Base-by-base conservation (phyloP, 768 basidiomycete species). In the Naganishia friedmannii region DNA sequence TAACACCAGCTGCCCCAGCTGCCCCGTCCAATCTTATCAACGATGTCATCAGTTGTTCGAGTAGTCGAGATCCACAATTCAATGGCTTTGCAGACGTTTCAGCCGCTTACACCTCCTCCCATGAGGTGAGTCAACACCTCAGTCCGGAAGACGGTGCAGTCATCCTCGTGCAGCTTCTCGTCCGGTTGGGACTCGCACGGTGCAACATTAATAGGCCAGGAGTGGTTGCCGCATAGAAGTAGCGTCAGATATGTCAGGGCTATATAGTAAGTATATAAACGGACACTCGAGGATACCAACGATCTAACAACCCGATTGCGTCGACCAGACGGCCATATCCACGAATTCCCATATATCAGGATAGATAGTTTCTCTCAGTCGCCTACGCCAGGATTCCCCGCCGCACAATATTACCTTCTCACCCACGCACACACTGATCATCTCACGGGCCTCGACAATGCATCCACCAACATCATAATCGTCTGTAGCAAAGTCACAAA, bases 371-470 rank as follows among this genome's bases (percentile, higher is more conserved):
- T 98, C 80, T 83, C 86, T 3, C 75, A 77, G 71, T 56, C 67
- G 63, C 29, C 55, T 19, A 65, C 74, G 4, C 81, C 83, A 46
- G 69, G 72, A 10, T 75, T 78, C 7, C 78, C 78, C n/a, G 53
- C 70, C n/a, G 77, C 78, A 32, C 77, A 83, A 10, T 80, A 93
- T 13, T 87, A 91, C 78, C 86, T 96, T n/a, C 85, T 96, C 66
- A 88, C 89, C 0, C 93, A 96, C 77, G 90, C 92, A 0, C 94
- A 95, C 81, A 85, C 92, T 0, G 93, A 95, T 80, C 93, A 96
- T 77, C 85, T 92, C 65, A 82, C 81, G 53, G 93, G 94, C 4
- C 84, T 96, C 31, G 48, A 60, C 23, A 66, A 85, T 87, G 23
- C 86, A 90, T 86, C 87, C 0, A 93, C 94, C 76, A 87, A 86